A percentile compares a stretch with the other conserved stretches of the same genome.
These are phyloP conservation scores for Aphanomyces stellatus DNA, from an alignment of 352 stramenopile species.

Conservation along the genomic window DNA sequence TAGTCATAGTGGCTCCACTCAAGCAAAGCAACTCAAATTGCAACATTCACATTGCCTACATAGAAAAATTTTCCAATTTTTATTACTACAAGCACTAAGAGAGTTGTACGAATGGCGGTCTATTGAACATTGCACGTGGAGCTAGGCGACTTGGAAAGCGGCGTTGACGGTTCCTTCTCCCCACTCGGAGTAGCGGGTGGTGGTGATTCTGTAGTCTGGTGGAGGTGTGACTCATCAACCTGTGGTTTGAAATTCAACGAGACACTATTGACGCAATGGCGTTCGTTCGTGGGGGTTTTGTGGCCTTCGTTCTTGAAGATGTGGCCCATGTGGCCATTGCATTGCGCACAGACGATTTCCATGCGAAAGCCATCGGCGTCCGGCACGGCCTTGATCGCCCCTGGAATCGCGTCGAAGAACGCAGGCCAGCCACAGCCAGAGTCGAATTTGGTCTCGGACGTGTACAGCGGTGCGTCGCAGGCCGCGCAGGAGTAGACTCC, in stretches of 20 bases:
- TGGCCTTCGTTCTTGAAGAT: constrained; percentile 87
- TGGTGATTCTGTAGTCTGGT: too few species aligned
- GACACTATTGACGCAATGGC: constrained; percentile 87
- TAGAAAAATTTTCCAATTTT: too few species aligned
- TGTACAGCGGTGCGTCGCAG: constrained; percentile 84
- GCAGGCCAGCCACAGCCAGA: constrained; percentile 86
- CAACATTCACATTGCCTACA: too few species aligned
- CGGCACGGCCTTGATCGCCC: constrained; percentile 69
- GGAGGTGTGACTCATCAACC: too few species aligned
- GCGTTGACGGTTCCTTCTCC: too few species aligned
- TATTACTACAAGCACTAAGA: too few species aligned
- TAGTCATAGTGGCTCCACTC: too few species aligned
- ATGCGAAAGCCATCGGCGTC: constrained; percentile 65
- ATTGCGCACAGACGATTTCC: constrained; percentile 85
- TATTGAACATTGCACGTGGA: too few species aligned
- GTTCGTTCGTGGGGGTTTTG: constrained; percentile 78
- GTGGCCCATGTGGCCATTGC: constrained; percentile 86
- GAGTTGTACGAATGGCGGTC: too few species aligned
- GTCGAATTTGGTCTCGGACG: constrained; percentile 85
- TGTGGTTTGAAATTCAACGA: constrained; percentile 82
- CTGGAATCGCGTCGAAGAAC: constrained; percentile 87
- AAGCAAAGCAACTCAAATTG: too few species aligned
- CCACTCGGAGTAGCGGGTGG: too few species aligned
- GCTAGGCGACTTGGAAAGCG: too few species aligned
- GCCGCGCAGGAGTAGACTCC: constrained; percentile 83